A percentile compares a stretch with the other conserved stretches of the same genome.
Evolutionary conservation across 2,329 filamentous ascomycete species (phyloP).

Genomic region (Exophiala alcalophila): DNA sequence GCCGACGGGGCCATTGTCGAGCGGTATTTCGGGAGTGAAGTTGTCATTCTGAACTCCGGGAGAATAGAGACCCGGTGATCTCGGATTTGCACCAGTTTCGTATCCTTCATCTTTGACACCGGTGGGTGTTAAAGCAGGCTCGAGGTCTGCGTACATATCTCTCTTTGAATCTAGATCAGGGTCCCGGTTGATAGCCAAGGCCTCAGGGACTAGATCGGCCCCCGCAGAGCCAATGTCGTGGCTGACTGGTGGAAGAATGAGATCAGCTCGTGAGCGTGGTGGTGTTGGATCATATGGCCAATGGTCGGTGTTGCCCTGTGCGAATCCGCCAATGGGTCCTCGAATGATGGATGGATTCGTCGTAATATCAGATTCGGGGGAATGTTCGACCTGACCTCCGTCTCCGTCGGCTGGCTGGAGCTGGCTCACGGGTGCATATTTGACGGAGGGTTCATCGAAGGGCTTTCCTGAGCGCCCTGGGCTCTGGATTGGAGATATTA

Average conservation of each 20-base stretch:
- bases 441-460: constrained; percentile 7
- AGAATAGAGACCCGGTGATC: constrained; percentile 26
- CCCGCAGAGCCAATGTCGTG: constrained; percentile 45
- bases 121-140: constrained; percentile 52
- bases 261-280: constrained; percentile 36
- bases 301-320: constrained; percentile 48
- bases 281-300: constrained; percentile 59
- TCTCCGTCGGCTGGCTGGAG: constrained; percentile 8
- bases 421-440: constrained; percentile 22
- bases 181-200: constrained; percentile 34
- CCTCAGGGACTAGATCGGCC: constrained; percentile 36
- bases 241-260: constrained; percentile 37
- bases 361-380: constrained; percentile 60
- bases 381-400: constrained; percentile 21
- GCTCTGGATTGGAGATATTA: constrained; percentile 54
- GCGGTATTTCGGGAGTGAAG: constrained; percentile 13
- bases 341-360: constrained; percentile 84
- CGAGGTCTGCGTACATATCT: constrained; percentile 37
- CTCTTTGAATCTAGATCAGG: constrained; percentile 38
- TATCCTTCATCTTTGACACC: constrained; percentile 84
- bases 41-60: constrained; percentile 19
- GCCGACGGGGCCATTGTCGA: constrained; percentile 26
- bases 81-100: constrained; percentile 64
- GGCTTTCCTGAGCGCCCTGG: constrained; percentile 32
- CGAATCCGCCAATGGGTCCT: constrained; percentile 62